Evolutionary conservation across 345 rosid genomes (phyloP), one percentile per base, ranked within the genome.

Genomic region (Aegle marmelos): DNA sequence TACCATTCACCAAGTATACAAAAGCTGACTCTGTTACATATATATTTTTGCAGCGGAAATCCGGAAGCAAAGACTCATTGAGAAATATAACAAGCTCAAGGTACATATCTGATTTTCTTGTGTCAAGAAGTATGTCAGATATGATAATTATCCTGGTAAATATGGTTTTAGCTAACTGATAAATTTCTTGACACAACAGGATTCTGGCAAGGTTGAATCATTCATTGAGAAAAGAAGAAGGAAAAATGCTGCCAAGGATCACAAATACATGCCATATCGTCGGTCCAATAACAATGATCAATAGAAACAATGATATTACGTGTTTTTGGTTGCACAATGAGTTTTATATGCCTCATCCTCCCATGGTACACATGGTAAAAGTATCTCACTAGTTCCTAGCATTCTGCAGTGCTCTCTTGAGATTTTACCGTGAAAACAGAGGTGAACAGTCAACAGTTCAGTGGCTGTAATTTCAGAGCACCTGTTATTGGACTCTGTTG

Each of bases 201-300:
- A 31, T 14, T 59, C 95, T 39, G 97, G 98, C 59, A 91, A 94
- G 87, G 94, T 94, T 70, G 87, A 90, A 45, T 86, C 98, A 53
- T 94, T 85, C 75, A 79, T 96, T 7, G 97, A 94, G 89, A 92
- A 96, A 82, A 87, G 77, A 71, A 90, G 99, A 81, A 89, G 82
- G 91, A 96, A 90, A 87, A 92, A 92, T 82, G 98, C 99, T 72
- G 83, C 98, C 0, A 96, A 96, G 85, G 99, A 96, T 79, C 97
- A 89, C 59, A 83, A 93, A 78, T 94, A 68, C 89, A 84, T 94
- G 90, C 98, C 99, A 17, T 92, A 94, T 76, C 93, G 95, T 54
- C 87, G 93, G 53, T 76, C 88, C 9, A 75, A 80, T n/a, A 54
- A 3, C 0, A 86, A 83, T 57, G 85, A 84, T 53, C 64, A 79